phyloP scores from a whole-genome alignment of 305 asterid species.

The Caryopteris hybrid region DNA sequence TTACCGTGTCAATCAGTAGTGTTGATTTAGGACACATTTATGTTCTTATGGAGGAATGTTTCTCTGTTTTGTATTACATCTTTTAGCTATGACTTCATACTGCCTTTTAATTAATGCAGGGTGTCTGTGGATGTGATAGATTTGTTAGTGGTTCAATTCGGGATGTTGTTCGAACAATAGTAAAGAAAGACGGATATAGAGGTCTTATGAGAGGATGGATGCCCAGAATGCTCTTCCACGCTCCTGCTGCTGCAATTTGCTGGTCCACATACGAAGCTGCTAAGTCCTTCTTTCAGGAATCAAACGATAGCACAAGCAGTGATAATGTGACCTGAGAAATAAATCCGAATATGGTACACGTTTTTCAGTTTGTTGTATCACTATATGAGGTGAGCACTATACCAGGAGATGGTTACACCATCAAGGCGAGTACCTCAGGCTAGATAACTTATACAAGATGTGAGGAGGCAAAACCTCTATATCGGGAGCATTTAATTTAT shows the following conservation, averaged over 20 bases:
- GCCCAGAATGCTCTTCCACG: slow-evolving; percentile 98
- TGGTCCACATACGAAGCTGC: slow-evolving; percentile 98
- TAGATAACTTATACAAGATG: slow-evolving; percentile 10
- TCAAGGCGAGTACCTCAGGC: neutral
- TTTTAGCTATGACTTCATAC: neutral
- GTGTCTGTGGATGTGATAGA: slow-evolving; percentile 96
- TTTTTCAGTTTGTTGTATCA: slow-evolving; percentile 7
- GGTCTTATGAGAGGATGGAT: slow-evolving; percentile 96
- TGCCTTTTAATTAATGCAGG: slow-evolving; percentile 43
- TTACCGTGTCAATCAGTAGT: neutral
- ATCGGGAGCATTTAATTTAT: slow-evolving; percentile 6
- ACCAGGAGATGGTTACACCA: neutral
- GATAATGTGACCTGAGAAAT: slow-evolving; percentile 33
- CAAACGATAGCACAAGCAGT: slow-evolving; percentile 23
- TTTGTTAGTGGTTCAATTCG: slow-evolving; percentile 62
- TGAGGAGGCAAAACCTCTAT: slow-evolving; percentile 7
- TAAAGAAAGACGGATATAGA: slow-evolving; percentile 82
- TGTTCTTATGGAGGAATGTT: neutral
- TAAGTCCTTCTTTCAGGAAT: slow-evolving; percentile 71
- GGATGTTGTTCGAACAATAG: slow-evolving; percentile 66
- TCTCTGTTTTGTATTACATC: neutral
- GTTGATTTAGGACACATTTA: neutral
- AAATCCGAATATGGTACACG: too few relatives aligned
- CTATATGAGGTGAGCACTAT: neutral
- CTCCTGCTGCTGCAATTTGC: slow-evolving; percentile 99